Base-by-base conservation (phyloP, 1,284 basidiomycete genomes). In the Golubevia pallescens region DNA sequence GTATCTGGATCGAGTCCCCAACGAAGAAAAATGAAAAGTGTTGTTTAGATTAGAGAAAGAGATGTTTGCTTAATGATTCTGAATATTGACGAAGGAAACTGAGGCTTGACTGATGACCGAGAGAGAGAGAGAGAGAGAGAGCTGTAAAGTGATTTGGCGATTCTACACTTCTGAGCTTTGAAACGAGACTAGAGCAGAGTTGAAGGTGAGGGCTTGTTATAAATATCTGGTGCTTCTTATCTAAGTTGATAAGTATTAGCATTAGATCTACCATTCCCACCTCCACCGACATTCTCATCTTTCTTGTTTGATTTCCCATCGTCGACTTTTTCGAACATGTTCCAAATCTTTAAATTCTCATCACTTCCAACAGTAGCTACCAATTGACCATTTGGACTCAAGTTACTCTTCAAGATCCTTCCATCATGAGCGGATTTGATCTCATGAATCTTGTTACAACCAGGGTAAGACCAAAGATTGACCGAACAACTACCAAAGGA, bases 281-380 rank as follows among this genome's bases (percentile, higher is more conserved):
- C 28, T 13, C 62, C 66, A 20, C 14, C 13, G n/a, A 61, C 61
- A n/a, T 57, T 60, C 20, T 42, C 51, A 16, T 52, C 34, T 19
- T 66, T 59, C 28, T 58, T 20, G 14, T n/a, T 55, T 10, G 23
- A 60, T 24, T 34, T 56, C 13, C 19, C 42, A 16, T 71, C 70
- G 6, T 71, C 70, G 16, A 57, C 63, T 20, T 52, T 51, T 65
- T 82, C 82, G 65, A 85, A 85, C 54, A 85, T 63, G 54, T 71
- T 71, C 82, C 82, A 85, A n/a, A 85, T 74, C 72, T 81, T 81
- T 32, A 85, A 67, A 65, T 77, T 81, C 62, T 85, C 82, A 64
- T 85, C 79, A 60, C 73, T 75, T 56, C 80, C 78, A 38, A 80
- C 78, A 8, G 78, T 80, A 10, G 82, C 82, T 32, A 85, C 68